A percentile compares a stretch with the other conserved stretches of the same genome.
Conservation (phyloP, 202 grass and related monocot genomes). For the Musa balbisiana region DNA sequence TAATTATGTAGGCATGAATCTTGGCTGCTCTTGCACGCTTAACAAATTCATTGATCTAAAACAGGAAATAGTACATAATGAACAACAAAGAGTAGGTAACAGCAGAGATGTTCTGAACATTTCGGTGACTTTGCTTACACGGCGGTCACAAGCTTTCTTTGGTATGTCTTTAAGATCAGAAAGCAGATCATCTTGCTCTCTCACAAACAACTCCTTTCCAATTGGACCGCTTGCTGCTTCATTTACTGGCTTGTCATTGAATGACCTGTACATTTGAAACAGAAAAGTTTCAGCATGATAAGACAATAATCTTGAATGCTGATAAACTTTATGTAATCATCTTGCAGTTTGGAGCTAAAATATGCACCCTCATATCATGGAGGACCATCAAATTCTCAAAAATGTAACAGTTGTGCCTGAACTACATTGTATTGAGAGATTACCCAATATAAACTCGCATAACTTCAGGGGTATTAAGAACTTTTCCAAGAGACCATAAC, state of each 20-base stretch:
- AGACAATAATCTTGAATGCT: too few relatives aligned
- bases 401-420: not conserved
- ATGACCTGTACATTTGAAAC: not conserved
- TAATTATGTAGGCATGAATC: constrained; percentile 6
- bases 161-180: not conserved
- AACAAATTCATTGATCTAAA: constrained; percentile 1
- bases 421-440: not conserved
- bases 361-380: too few relatives aligned
- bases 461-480: constrained; percentile 88
- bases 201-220: not conserved
- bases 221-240: not conserved
- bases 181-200: constrained; percentile 2
- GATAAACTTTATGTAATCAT: too few relatives aligned
- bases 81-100: not conserved
- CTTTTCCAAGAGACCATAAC: constrained; percentile 94
- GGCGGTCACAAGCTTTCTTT: constrained; percentile 1
- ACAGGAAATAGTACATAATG: not conserved
- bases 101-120: not conserved
- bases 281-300: too few relatives aligned
- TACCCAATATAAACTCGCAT: constrained; percentile 90
- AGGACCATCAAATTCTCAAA: not conserved
- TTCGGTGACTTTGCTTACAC: not conserved
- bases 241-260: not conserved
- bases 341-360: too few relatives aligned
- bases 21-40: constrained; percentile 1